Base-by-base conservation (phyloP, 345 rosid species). In the Noccaea caerulescens region DNA sequence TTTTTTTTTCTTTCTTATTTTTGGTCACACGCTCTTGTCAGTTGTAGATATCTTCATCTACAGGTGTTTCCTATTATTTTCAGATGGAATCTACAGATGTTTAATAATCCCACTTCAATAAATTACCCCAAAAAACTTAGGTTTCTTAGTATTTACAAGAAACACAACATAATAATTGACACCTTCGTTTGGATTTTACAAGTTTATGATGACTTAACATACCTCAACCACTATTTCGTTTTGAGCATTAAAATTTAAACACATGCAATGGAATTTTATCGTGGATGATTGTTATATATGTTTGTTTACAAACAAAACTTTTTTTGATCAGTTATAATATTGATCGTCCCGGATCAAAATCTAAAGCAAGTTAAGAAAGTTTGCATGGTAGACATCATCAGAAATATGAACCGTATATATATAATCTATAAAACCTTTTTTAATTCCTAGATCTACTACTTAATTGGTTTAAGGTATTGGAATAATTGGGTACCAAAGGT, bases 21-120 rank as follows among this genome's bases (percentile, higher is more conserved):
- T 53, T 53, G 25, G 45, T 76, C 79, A 76, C 75, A 75, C 74
- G 68, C 64, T 68, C 69, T 68, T 75, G 78, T 61, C 73, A 68
- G 69, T 53, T 52, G 64, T 68, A 68, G 42, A 45, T 60, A 75
- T 61, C 69, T 75, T 60, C 69, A 52, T 61, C 68, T 53, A 68
- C 73, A 67, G 20, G 63, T 67, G 72, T 73, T 58, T 41, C 61
- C 36, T 52, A 34, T 74, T 60, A 60, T 6, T 60, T 75, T 37
- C 73, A 75, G 63, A 67, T 68, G 73, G 73, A 68, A 68, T 61
- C 69, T 61, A 68, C 74, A 68, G 50, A 57, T 74, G 51, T 36
- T 68, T 34, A 20, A 20, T 20, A 20, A 20, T 20, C 34, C 34
- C 63, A 53, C 58, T 51, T 43, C 44, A 9, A 12, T 39, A 14